Conservation (phyloP, 768 basidiomycete species). For the Lactarius indigo region DNA sequence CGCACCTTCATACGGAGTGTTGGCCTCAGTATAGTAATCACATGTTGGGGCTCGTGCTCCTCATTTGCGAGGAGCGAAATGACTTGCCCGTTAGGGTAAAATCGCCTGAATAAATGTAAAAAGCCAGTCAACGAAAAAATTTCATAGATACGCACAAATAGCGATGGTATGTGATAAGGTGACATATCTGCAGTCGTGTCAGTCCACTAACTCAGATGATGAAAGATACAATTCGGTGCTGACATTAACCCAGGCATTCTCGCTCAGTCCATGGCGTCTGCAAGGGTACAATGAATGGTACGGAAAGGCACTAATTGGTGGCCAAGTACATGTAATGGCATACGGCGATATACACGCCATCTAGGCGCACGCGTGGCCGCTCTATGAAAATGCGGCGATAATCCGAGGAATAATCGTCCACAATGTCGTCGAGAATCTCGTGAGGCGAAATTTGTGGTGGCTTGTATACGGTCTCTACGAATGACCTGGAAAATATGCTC, state of each 20-base stretch:
- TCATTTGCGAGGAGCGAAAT: conserved; percentile 84
- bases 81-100: conserved; percentile 83
- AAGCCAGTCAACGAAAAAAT: not conserved
- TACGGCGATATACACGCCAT: conserved; percentile 89
- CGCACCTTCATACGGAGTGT: conserved; percentile 73
- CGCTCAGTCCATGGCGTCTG: conserved; percentile 73
- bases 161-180: conserved; percentile 89
- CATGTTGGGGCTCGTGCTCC: conserved; percentile 60
- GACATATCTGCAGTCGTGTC: conserved; percentile 53
- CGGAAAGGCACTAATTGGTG: conserved; percentile 29
- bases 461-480: conserved; percentile 64
- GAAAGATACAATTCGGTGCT: conserved; percentile 30
- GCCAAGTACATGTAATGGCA: conserved; percentile 76
- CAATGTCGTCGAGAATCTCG: conserved; percentile 46
- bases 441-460: conserved; percentile 67
- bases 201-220: conserved; percentile 1
- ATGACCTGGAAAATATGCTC: conserved; percentile 41
- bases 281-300: conserved; percentile 12
- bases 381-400: conserved; percentile 79
- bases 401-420: conserved; percentile 50
- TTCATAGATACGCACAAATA: conserved; percentile 61
- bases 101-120: conserved; percentile 51
- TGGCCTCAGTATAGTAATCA: conserved; percentile 75
- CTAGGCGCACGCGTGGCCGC: conserved; percentile 78
- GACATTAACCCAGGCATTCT: conserved; percentile 87